Base-by-base conservation (phyloP, 2,329 filamentous ascomycete genomes). In the Lasiodiplodia sp. region DNA sequence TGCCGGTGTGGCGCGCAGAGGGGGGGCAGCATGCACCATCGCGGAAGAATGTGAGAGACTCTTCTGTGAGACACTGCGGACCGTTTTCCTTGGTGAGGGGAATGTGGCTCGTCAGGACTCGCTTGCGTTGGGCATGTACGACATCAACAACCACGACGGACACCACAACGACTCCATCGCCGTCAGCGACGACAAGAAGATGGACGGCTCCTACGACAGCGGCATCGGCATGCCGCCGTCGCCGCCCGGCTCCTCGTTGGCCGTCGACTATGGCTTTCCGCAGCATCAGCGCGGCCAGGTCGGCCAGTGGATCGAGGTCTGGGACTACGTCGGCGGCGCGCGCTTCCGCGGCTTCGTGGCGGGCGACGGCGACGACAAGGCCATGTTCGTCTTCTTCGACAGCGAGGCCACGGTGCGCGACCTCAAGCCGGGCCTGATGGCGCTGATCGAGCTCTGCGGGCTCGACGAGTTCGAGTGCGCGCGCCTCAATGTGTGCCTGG, bases 11-110 rank as follows among this genome's bases (percentile, higher is more conserved):
- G 82, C 82, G 81, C 79, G 81, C 76, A 84, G 82, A 91, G 92
- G 92, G 92, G 94, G 94, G 93, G 94, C 94, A 91, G 90, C 93
- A 92, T 89, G 92, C 84, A 90, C 91, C 86, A 97, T 97, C 88
- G 94, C 92, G 92, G 94, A 92, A 94, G 94, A 97, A 93, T 97
- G 94, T 97, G 94, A 97, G 94, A 97, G 94, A 88, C 95, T 97
- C 91, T 97, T 97, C 89, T 97, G 94, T 86, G 93, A 95, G 91
- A 91, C 90, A 88, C 92, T 97, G 90, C 92, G 89, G 85, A 86
- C 90, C 86, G 91, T 92, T 86, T 97, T 97, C 89, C 92, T 91
- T 87, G 94, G 93, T 97, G 94, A 96, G 93, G 90, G 91, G 92
- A 90, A 89, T 84, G 82, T 85, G 86, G 87, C 83, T 81, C 84